Evolutionary conservation across 805 yeast species (phyloP).

Genomic region (Monosporozyma yasuniensis): DNA sequence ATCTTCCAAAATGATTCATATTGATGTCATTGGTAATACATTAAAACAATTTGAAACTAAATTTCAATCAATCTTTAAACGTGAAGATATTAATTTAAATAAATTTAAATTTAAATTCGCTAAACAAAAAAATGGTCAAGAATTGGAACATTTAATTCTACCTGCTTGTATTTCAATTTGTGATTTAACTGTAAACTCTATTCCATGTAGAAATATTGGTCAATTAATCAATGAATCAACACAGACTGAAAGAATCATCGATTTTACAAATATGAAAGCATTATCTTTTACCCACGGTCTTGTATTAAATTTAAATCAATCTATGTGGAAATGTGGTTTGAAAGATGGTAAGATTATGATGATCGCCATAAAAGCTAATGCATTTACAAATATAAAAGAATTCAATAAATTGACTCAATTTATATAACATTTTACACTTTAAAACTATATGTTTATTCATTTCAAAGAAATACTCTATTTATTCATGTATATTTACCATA

Average conservation of each 20-base stretch:
- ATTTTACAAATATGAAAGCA: slow-evolving; percentile 6
- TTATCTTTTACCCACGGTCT: slow-evolving; percentile 10
- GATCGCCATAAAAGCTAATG: slow-evolving; percentile 16
- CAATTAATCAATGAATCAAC: slow-evolving; percentile 11
- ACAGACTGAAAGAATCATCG: slow-evolving; percentile 9
- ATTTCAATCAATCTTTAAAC: slow-evolving; percentile 1
- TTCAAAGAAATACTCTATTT: not conserved
- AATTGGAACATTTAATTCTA: slow-evolving; percentile 8
- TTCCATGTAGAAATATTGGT: slow-evolving; percentile 13
- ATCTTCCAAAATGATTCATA: slow-evolving; percentile 16
- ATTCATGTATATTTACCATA: not conserved
- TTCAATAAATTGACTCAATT: slow-evolving; percentile 10
- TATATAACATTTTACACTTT: slow-evolving; percentile 10
- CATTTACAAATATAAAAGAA: slow-evolving; percentile 17
- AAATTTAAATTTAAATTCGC: slow-evolving; percentile 8
- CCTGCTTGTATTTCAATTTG: slow-evolving; percentile 18
- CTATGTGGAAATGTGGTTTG: slow-evolving; percentile 21
- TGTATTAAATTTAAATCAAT: slow-evolving; percentile 13
- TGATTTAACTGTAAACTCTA: slow-evolving; percentile 13
- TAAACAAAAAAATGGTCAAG: not conserved
- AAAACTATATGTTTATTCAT: not conserved
- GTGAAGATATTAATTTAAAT: slow-evolving; percentile 7
- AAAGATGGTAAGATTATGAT: slow-evolving; percentile 13
- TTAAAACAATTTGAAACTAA: slow-evolving; percentile 2
- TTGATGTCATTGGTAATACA: slow-evolving; percentile 10